These are phyloP conservation scores for Saccharomyces pastorianus DNA, from an alignment of 1,139 yeast genomes.

Conservation along the genomic window DNA sequence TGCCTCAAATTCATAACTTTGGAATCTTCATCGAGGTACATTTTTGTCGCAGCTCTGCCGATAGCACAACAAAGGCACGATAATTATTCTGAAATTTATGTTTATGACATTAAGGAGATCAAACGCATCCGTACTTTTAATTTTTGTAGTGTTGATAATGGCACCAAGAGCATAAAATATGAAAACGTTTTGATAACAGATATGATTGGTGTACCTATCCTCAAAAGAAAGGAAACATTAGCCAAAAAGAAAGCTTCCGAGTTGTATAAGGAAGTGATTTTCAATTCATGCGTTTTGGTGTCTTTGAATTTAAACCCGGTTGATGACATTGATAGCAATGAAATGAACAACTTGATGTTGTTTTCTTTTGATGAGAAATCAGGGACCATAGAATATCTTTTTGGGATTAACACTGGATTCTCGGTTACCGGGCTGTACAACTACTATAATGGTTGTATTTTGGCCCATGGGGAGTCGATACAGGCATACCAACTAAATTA, in stretches of 20 bases:
- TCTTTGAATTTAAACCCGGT: constrained; percentile 22
- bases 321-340: constrained; percentile 15
- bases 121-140: not conserved
- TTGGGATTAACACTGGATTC: constrained; percentile 12
- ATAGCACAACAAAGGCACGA: not conserved
- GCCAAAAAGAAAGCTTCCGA: constrained; percentile 6
- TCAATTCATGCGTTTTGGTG: constrained; percentile 21
- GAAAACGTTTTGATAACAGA: constrained; percentile 21
- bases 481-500: constrained; percentile 22
- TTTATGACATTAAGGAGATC: not conserved
- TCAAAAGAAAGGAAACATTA: not conserved
- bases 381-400: constrained; percentile 18
- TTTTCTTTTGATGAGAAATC: constrained; percentile 24
- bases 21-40: not conserved
- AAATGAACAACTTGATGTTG: constrained; percentile 19
- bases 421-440: constrained; percentile 15
- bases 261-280: constrained; percentile 19
- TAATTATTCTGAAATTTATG: not conserved
- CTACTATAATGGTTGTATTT: constrained; percentile 13
- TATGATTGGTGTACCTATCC: constrained; percentile 13
- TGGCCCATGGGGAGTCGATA: constrained; percentile 20
- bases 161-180: constrained; percentile 3
- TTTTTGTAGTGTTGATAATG: not conserved
- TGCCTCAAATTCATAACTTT: not conserved
- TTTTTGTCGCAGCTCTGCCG: not conserved